A percentile compares a stretch with the other conserved stretches of the same genome.
These are phyloP conservation scores for Amanita inopinata DNA, from an alignment of 768 basidiomycete genomes.

Conservation along the genomic window DNA sequence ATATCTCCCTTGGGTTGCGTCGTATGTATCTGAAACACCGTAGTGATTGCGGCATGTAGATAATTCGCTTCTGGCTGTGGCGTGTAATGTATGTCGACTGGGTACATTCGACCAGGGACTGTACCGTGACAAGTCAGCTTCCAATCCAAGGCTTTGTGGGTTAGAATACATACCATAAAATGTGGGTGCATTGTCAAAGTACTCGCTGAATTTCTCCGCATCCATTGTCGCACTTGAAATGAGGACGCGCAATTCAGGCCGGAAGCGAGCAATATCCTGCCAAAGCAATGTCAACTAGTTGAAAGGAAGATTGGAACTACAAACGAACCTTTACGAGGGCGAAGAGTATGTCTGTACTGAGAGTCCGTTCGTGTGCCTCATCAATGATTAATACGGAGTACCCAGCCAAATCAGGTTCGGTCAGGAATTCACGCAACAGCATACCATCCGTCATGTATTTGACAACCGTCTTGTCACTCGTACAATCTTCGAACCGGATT, in stretches of 20 bases:
- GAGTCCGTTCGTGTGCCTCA: slow-evolving; percentile 95
- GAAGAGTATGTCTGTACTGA: slow-evolving; percentile 97
- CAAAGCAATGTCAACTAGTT: slow-evolving; percentile 18
- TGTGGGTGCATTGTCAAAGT: slow-evolving; percentile 93
- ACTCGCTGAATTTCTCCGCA: slow-evolving; percentile 95
- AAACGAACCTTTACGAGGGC: slow-evolving; percentile 91
- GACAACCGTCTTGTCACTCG: slow-evolving; percentile 95
- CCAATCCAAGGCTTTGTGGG: too few relatives aligned
- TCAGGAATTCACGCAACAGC: slow-evolving; percentile 93
- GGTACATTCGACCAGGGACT: slow-evolving; percentile 96
- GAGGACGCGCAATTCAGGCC: slow-evolving; percentile 86
- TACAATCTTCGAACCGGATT: slow-evolving; percentile 98
- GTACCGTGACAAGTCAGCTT: too few relatives aligned
- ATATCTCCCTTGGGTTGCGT: slow-evolving; percentile 98
- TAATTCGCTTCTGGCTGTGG: slow-evolving; percentile 99
- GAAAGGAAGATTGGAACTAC: slow-evolving; percentile 13
- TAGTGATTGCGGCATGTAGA: slow-evolving; percentile 96
- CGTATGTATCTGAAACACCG: slow-evolving; percentile 97
- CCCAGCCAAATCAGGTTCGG: slow-evolving; percentile 92
- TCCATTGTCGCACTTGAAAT: slow-evolving; percentile 98
- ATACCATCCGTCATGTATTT: slow-evolving; percentile 99
- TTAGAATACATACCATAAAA: slow-evolving; percentile 63
- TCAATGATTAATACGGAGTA: slow-evolving; percentile 96
- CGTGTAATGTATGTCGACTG: slow-evolving; percentile 98
- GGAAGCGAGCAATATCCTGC: slow-evolving; percentile 92